A percentile compares a stretch with the other conserved stretches of the same genome.
These are phyloP conservation scores for Martensiomyces pterosporus DNA, from an alignment of 192 early-diverging fungal genomes.

Conservation along the genomic window DNA sequence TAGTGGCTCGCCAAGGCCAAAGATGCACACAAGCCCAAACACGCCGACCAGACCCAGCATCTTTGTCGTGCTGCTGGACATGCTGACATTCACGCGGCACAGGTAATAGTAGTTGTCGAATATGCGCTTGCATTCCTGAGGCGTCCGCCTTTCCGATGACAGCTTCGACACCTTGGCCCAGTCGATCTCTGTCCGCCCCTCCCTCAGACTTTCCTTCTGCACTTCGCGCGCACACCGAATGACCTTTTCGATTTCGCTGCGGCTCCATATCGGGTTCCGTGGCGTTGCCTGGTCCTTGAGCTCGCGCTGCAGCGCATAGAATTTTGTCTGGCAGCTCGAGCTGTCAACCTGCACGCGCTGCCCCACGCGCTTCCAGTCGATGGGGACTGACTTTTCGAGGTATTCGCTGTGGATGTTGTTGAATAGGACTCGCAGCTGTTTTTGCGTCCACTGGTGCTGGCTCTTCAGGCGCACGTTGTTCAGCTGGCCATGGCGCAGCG, in stretches of 20 bases:
- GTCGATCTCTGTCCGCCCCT: neutral
- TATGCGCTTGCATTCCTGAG: slow-evolving; percentile 19
- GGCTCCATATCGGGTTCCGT: slow-evolving; percentile 4
- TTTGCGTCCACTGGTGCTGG: slow-evolving; percentile 9
- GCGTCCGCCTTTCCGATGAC: neutral
- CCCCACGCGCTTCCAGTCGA: slow-evolving; percentile 8
- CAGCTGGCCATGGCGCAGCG: slow-evolving; percentile 1
- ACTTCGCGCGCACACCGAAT: slow-evolving; percentile 1
- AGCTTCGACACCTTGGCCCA: slow-evolving; percentile 6
- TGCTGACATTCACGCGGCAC: slow-evolving; percentile 4
- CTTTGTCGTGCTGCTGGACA: neutral
- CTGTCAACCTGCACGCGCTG: slow-evolving; percentile 5
- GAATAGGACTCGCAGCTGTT: slow-evolving; percentile 2
- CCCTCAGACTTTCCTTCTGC: neutral
- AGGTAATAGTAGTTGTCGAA: slow-evolving; percentile 10
- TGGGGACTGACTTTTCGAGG: slow-evolving; percentile 2
- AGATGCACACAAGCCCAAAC: neutral
- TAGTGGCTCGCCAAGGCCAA: neutral
- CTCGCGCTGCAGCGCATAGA: slow-evolving; percentile 8
- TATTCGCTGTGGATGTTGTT: slow-evolving; percentile 2
- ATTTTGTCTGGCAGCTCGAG: slow-evolving; percentile 2
- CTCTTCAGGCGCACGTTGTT: too few relatives aligned
- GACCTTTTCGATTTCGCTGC: slow-evolving; percentile 9
- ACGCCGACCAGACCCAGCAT: neutral
- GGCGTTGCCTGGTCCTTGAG: slow-evolving; percentile 1